These are phyloP conservation scores for Pseudocercospora vitis DNA, from an alignment of 2,329 filamentous ascomycete genomes.

Conservation along the genomic window DNA sequence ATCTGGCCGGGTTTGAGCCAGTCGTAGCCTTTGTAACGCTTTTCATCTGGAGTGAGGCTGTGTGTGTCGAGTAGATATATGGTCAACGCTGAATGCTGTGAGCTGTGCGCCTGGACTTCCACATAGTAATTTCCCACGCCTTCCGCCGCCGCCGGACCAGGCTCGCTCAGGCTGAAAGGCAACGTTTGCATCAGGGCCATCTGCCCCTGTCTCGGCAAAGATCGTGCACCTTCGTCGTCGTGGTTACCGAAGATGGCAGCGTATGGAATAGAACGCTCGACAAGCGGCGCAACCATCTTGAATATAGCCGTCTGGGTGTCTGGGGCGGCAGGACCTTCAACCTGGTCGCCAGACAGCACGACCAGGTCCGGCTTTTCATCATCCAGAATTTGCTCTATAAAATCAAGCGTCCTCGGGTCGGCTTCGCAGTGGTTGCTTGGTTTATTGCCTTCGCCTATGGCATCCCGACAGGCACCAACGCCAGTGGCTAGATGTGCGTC, in stretches of 20 bases:
- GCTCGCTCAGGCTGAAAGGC: slow-evolving; percentile 82
- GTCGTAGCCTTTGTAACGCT: slow-evolving; percentile 87
- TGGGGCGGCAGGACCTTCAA: slow-evolving; percentile 89
- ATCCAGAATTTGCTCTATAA: slow-evolving; percentile 78
- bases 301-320: slow-evolving; percentile 92
- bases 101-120: slow-evolving; percentile 80
- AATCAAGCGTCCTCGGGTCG: slow-evolving; percentile 87
- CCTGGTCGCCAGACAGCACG: slow-evolving; percentile 87
- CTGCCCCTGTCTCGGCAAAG: slow-evolving; percentile 69
- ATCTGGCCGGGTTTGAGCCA: slow-evolving; percentile 96
- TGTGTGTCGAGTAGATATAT: slow-evolving; percentile 96
- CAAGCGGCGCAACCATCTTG: slow-evolving; percentile 83
- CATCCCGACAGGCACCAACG: slow-evolving; percentile 78
- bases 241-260: slow-evolving; percentile 96
- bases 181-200: slow-evolving; percentile 86
- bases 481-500: slow-evolving; percentile 93
- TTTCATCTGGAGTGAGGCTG: slow-evolving; percentile 85
- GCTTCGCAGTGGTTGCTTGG: slow-evolving; percentile 69
- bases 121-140: slow-evolving; percentile 94
- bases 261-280: slow-evolving; percentile 86
- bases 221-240: slow-evolving; percentile 72
- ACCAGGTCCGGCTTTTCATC: slow-evolving; percentile 93
- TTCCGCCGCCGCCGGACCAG: slow-evolving; percentile 79
- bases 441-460: slow-evolving; percentile 56
- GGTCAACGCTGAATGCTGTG: slow-evolving; percentile 84